Evolutionary conservation across 371 early-diverging fungal species (phyloP), one percentile per base, ranked within the genome.

Genomic region (Dichotomocladium elegans): DNA sequence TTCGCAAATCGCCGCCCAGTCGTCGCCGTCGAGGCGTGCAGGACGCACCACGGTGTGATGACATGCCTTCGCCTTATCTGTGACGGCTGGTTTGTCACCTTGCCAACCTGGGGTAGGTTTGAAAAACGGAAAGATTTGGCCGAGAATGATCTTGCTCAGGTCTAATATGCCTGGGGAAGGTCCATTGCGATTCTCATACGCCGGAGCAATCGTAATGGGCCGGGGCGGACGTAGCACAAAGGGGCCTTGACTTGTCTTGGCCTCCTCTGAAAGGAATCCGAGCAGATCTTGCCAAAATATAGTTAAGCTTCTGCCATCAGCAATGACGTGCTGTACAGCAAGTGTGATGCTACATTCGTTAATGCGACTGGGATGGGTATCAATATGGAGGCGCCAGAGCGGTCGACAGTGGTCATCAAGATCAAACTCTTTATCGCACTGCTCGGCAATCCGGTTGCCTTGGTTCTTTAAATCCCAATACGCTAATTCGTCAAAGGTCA

Each of bases 361-460:
- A 6, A 26, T 14, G 17, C 57, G 22, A 24, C 47, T 40, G 8
- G 44, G 40, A 30, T 54, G 53, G 41, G 51, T 22, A 45, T 42
- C 19, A 61, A 57, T 11, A 19, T 43, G 37, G n/a, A 74, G 40
- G 15, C 61, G 59, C 74, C 74, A 74, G 12, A 66, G 58, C n/a
- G 74, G 74, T 0, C 55, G 8, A 11, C 46, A 14, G 1, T 43
- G 5, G 41, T 63, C 53, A 9, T 45, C 28, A 26, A 66, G 28
- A 17, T 66, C 62, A 25, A 74, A 64, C n/a, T 64, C 64, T 6
- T 57, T 11, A n/a, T 37, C 15, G 46, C 47, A 54, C 41, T 65
- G 53, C 19, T 57, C 28, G 31, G 46, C 61, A 47, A 57, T 46
- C 19, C 34, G 15, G 2, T 52, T 22, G 2, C 35, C 52, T 28